These are phyloP conservation scores for Pseudopyrenochaeta lycopersici DNA, from an alignment of 2,329 filamentous ascomycete species.

Conservation along the genomic window DNA sequence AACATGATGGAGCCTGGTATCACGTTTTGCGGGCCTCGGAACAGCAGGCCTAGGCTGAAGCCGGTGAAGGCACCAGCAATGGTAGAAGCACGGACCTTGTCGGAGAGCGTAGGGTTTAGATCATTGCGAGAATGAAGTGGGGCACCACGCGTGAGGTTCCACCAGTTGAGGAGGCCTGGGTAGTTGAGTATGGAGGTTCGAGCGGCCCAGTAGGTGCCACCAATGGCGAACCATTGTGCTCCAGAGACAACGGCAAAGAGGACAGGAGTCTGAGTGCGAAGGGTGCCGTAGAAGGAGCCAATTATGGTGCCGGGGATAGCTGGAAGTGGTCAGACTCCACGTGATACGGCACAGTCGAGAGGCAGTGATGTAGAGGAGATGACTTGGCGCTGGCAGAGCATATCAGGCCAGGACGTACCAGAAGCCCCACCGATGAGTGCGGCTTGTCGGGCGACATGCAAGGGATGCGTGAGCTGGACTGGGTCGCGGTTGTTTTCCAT, in stretches of 20 bases:
- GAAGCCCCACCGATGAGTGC: slow-evolving; percentile 37
- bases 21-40: slow-evolving; percentile 53
- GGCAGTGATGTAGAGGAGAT: background rate
- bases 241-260: slow-evolving; percentile 77
- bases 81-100: slow-evolving; percentile 73
- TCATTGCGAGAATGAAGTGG: slow-evolving; percentile 30
- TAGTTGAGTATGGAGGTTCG: slow-evolving; percentile 51
- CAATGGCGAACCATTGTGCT: slow-evolving; percentile 82
- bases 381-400: no score
- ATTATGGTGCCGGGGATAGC: slow-evolving; percentile 72
- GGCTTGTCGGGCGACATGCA: slow-evolving; percentile 36
- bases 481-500: slow-evolving; percentile 35
- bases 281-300: slow-evolving; percentile 56
- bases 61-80: slow-evolving; percentile 75
- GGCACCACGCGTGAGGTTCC: slow-evolving; percentile 35
- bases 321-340: slow-evolving; percentile 3
- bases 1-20: slow-evolving; percentile 69
- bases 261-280: slow-evolving; percentile 71
- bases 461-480: slow-evolving; percentile 35
- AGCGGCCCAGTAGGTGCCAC: slow-evolving; percentile 77
- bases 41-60: slow-evolving; percentile 61
- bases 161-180: slow-evolving; percentile 42
- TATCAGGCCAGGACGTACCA: slow-evolving; percentile 31
- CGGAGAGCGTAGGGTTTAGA: slow-evolving; percentile 62
- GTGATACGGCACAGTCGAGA: background rate